phyloP scores from a whole-genome alignment of 2,329 filamentous ascomycete species.

The Colletotrichum truncatum region DNA sequence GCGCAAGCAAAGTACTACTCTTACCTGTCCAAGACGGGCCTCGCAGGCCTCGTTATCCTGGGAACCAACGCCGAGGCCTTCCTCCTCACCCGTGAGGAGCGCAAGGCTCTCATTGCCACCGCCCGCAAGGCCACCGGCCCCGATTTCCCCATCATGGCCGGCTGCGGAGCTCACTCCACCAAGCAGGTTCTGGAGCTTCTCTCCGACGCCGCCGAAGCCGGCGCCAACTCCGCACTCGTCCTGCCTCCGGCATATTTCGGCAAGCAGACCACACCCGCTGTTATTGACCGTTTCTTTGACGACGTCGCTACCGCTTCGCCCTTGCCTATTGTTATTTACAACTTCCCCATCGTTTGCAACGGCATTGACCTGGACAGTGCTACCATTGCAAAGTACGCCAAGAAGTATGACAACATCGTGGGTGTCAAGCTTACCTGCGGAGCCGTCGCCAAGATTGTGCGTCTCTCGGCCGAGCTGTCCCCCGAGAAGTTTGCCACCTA shows the following conservation, averaged over 20 bases:
- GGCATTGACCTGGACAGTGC: constrained; percentile 75
- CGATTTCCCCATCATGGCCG: constrained; percentile 68
- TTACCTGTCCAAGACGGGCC: constrained; percentile 58
- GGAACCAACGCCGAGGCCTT: constrained; percentile 67
- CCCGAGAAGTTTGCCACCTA: constrained; percentile 71
- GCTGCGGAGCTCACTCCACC: constrained; percentile 71
- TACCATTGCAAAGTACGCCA: constrained; percentile 63
- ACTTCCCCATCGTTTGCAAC: constrained; percentile 75
- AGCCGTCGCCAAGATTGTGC: constrained; percentile 75
- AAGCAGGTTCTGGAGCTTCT: constrained; percentile 70
- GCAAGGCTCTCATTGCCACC: constrained; percentile 61
- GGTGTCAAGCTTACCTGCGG: constrained; percentile 75
- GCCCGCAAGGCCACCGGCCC: constrained; percentile 63
- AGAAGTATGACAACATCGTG: constrained; percentile 61
- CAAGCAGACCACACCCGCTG: constrained; percentile 65
- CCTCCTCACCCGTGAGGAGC: constrained; percentile 67
- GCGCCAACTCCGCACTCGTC: constrained; percentile 69
- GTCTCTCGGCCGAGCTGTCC: constrained; percentile 61
- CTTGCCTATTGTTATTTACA: constrained; percentile 72
- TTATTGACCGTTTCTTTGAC: constrained; percentile 67
- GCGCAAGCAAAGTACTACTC: constrained; percentile 60
- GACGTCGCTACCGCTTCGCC: constrained; percentile 62
- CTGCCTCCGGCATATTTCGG: constrained; percentile 73
- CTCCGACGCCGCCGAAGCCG: constrained; percentile 65
- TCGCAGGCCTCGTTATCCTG: constrained; percentile 61